A percentile compares a stretch with the other conserved stretches of the same genome.
phyloP scores from a whole-genome alignment of 805 yeast species.

The Candida methanosorbosa region DNA sequence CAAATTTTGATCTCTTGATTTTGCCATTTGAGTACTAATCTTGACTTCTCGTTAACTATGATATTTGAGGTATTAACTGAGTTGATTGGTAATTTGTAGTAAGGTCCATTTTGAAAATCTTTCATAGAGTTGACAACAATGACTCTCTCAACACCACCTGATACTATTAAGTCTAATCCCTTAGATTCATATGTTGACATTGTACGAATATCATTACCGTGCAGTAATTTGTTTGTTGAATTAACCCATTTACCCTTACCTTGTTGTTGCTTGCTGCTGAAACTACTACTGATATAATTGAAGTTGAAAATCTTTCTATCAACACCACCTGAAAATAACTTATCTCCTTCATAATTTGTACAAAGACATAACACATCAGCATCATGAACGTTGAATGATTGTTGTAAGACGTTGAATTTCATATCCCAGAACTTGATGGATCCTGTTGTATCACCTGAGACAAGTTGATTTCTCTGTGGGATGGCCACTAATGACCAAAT shows the following conservation, averaged over 20 bases:
- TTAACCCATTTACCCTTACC: constrained; percentile 59
- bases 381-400: constrained; percentile 76
- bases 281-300: constrained; percentile 35
- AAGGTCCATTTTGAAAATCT: constrained; percentile 64
- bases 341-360: constrained; percentile 48
- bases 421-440: constrained; percentile 89
- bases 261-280: constrained; percentile 26
- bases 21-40: constrained; percentile 67
- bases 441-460: constrained; percentile 97
- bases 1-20: constrained; percentile 79
- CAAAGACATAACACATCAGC: constrained; percentile 82
- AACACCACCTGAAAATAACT: constrained; percentile 82
- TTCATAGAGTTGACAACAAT: constrained; percentile 57
- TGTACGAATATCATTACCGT: constrained; percentile 79
- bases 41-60: constrained; percentile 33
- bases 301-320: constrained; percentile 85
- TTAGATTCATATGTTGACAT: constrained; percentile 63
- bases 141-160: constrained; percentile 78
- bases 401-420: constrained; percentile 64
- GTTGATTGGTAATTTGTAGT: constrained; percentile 56
- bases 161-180: constrained; percentile 57
- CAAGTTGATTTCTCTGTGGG: constrained; percentile 60
- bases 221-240: constrained; percentile 67
- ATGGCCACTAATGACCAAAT: constrained; percentile 80
- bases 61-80: constrained; percentile 11